Base-by-base conservation (phyloP, 1,139 yeast genomes). In the Geotrichum carabidarum region DNA sequence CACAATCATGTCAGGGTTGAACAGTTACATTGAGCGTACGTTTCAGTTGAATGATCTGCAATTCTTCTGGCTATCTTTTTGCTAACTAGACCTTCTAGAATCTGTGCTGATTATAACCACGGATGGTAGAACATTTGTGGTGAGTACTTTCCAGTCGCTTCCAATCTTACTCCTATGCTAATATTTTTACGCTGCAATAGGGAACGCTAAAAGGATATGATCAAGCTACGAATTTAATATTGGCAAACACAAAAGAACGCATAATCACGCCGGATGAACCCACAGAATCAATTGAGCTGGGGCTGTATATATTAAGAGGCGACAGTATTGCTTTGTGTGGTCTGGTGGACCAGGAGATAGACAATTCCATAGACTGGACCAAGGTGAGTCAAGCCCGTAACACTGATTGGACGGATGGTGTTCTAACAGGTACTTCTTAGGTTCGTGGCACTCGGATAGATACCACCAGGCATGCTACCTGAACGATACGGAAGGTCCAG, bases 131-230 rank as follows among this genome's bases (percentile, higher is more conserved):
- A 53, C 54, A 1, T 54, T 56, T 15, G 56, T 50, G 34, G 58
- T 55, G 52, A 34, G 58, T 52, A 7, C 22, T 8, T 14, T 38
- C 32, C 30, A 35, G 22, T 4, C 11, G 27, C 22, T 38, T 35
- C 35, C 8, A 8, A 1, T 12, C 11, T 8, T 63, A 71, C 40
- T 66, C 61, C 56, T 31, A 61, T 57, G 12, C 15, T 14, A 34
- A 52, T 55, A 36, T 62, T 64, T 8, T 34, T 4, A 34, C 37
- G 11, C 4, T 6, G 30, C 30, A 22, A 50, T 62, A 80, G 67
- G 98, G 96, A 1, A 75, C 71, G 31, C 77, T 91, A 42, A 84
- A 83, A 66, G 95, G 96, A 18, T 90, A 78, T 65, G 98, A 91
- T 68, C 84, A 85, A 63, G 76, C 85, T 50, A 85, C 95, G 31